Conservation (phyloP, 176 grass and related monocot species). For the Alopecurus myosuroides region DNA sequence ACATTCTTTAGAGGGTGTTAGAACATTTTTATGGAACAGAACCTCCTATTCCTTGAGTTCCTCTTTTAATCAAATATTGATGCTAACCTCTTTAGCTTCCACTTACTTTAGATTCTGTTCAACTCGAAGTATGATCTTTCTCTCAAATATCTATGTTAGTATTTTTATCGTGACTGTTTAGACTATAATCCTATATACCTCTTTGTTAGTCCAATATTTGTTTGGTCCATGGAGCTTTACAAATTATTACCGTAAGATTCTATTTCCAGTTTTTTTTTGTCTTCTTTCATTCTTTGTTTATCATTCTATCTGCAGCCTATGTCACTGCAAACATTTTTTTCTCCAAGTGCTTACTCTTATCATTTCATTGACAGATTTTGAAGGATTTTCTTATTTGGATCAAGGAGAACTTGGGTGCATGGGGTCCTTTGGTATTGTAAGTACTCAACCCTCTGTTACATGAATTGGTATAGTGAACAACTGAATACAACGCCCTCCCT, state of each 20-base stretch:
- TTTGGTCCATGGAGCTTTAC: no score
- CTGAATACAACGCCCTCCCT: neutral
- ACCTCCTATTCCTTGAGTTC: neutral
- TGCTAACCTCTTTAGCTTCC: no score
- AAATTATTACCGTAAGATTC: neutral
- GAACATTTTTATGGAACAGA: neutral
- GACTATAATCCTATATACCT: no score
- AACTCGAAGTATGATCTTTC: no score
- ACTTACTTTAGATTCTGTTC: no score
- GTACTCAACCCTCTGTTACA: conserved; percentile 19
- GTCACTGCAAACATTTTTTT: neutral
- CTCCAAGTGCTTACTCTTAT: no score
- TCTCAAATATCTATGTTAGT: no score
- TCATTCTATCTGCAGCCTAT: neutral
- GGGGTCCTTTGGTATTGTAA: conserved; percentile 99
- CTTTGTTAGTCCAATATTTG: no score
- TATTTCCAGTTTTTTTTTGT: neutral
- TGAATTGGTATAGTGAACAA: conserved; percentile 5
- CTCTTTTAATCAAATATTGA: neutral
- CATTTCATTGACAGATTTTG: conserved; percentile 65
- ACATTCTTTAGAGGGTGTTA: no score
- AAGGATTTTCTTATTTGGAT: conserved; percentile 95
- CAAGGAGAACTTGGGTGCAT: conserved; percentile 91
- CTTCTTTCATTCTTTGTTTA: neutral
- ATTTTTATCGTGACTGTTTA: no score